Evolutionary conservation across 306 rosid genomes (phyloP).

Genomic region (Malus sieversii): DNA sequence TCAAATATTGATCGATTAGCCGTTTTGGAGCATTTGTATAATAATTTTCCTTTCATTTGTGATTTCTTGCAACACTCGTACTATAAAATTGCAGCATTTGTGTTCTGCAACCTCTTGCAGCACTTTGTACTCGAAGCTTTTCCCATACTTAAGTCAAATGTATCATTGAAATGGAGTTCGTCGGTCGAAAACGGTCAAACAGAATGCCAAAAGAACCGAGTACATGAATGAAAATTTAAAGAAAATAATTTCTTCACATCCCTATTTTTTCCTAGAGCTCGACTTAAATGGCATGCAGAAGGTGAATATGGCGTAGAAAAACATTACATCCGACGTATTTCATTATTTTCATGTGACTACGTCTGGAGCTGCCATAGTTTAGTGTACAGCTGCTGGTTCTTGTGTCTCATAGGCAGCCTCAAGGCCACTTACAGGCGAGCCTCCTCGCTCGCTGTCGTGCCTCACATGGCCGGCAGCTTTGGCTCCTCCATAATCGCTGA

Average conservation of each 20-base stretch:
- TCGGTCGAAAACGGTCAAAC: no score
- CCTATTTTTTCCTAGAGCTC: no score
- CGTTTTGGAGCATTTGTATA: background rate
- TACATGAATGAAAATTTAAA: no score
- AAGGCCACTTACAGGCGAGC: slow-evolving; percentile 27
- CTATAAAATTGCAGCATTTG: background rate
- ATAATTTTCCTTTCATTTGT: background rate
- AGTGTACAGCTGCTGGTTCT: background rate
- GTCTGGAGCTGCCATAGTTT: no score
- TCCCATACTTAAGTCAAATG: background rate
- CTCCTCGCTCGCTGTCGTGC: slow-evolving; percentile 20
- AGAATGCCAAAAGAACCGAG: no score
- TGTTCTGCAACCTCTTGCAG: no score
- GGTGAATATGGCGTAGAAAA: no score
- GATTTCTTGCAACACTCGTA: background rate
- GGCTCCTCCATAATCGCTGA: slow-evolving; percentile 66
- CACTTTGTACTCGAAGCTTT: background rate
- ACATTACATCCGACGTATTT: no score
- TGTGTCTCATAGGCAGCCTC: slow-evolving; percentile 6
- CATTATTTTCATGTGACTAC: no score
- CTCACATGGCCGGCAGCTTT: slow-evolving; percentile 60
- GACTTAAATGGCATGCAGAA: no score
- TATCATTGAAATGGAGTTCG: no score
- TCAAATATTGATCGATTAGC: background rate
- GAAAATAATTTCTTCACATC: no score